Base-by-base conservation (phyloP, 306 rosid species). In the Gastrolobium villosum region DNA sequence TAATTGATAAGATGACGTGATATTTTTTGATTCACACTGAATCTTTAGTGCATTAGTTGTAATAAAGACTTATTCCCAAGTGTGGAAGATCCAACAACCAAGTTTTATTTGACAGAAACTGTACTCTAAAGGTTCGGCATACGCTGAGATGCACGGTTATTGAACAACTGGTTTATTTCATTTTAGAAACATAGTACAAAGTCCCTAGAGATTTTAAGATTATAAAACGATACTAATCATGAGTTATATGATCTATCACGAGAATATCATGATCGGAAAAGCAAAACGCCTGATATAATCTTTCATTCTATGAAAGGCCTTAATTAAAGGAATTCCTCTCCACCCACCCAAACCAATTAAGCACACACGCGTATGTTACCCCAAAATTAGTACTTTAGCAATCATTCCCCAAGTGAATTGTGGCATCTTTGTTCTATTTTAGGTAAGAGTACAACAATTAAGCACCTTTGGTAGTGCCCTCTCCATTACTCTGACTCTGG, bases 401-500 rank as follows among this genome's bases (percentile, higher is more conserved):
- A 61, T 36, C 40, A 81, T 56, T 46, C 10, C 57, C 9, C 32
- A 13, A 28, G 65, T 15, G 60, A 53, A 28, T 28, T 74, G 48
- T 32, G 40, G 72, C 20, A 10, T 11, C 56, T 36, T 59, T 52
- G 48, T 52, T 56, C 54, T 35, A 13, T 49, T 46, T 36, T 28
- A 59, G 72, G 60, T 39, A 66, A 30, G 54, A 43, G 35, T 40
- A 36, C 14, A 4, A 46, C 31, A 20, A 20, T 20, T 20, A 20
- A 26, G 26, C 75, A 55, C 39, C 72, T 31, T n/a, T 54, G 67
- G n/a, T 66, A 44, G 53, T 80, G 75, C 54, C 14, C 35, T 14
- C 64, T 61, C 34, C 14, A 40, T 20, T 39, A 50, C 74, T 53
- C 37, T 26, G 5, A 37, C 26, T 64, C 44, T 54, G 11, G 32